Conservation (phyloP, 202 grass and related monocot species). For the Dendrocalamus latiflorus region DNA sequence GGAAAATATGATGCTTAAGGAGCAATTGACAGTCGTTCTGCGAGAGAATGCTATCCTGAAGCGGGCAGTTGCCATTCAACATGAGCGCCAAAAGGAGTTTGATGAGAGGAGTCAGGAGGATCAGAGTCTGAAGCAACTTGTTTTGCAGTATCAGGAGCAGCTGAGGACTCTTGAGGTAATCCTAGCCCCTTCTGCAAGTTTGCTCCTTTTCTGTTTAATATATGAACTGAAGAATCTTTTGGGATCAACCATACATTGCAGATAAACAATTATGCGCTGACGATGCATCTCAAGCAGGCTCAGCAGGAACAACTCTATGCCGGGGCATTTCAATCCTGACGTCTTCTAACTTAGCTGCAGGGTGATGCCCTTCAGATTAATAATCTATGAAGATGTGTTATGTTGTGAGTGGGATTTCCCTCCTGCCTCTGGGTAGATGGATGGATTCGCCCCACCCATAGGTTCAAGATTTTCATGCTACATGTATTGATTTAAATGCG, state of each 20-base stretch:
- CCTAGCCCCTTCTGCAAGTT: not conserved
- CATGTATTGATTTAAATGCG: not conserved
- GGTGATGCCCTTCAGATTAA: not conserved
- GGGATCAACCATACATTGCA: constrained; percentile 1
- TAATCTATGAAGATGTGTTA: constrained; percentile 17
- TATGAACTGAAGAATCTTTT: not conserved
- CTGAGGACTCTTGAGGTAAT: constrained; percentile 81
- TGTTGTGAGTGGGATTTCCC: constrained; percentile 6
- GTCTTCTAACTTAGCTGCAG: constrained; percentile 42
- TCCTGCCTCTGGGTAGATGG: not conserved
- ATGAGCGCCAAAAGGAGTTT: constrained; percentile 76
- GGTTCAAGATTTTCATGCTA: not conserved
- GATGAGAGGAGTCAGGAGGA: constrained; percentile 60
- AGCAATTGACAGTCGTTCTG: constrained; percentile 53
- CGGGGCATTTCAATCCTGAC: constrained; percentile 66
- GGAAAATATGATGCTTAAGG: constrained; percentile 87
- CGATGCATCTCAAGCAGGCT: constrained; percentile 82
- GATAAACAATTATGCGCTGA: constrained; percentile 82
- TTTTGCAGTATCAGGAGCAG: constrained; percentile 91
- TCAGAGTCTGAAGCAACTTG: constrained; percentile 79
- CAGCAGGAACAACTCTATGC: constrained; percentile 74
- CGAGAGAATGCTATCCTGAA: constrained; percentile 67
- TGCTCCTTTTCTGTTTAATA: not conserved
- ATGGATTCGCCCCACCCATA: not conserved
- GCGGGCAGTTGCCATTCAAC: constrained; percentile 74